phyloP scores from a whole-genome alignment of 345 rosid species.

The Draba incana region DNA sequence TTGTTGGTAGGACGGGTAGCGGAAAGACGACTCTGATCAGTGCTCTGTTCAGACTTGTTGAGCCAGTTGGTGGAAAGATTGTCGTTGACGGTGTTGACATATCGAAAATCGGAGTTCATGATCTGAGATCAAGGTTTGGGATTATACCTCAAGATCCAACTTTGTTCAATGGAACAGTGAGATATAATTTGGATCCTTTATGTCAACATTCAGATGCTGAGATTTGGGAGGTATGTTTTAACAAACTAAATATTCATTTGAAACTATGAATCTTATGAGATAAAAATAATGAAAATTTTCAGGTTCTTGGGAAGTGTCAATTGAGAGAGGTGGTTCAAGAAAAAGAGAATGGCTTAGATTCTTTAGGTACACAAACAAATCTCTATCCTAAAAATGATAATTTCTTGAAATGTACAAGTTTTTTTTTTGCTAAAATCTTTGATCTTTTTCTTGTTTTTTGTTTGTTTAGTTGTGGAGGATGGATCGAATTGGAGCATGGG shows the following conservation, averaged over 20 bases:
- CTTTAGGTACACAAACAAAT: slow-evolving; percentile 56
- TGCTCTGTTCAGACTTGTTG: slow-evolving; percentile 90
- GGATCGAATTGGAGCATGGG: slow-evolving; percentile 99
- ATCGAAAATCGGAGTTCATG: slow-evolving; percentile 76
- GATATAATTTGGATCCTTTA: slow-evolving; percentile 87
- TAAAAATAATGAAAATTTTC: neutral
- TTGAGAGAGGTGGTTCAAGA: slow-evolving; percentile 76
- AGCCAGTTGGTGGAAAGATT: slow-evolving; percentile 83
- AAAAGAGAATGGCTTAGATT: slow-evolving; percentile 72
- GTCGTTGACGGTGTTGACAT: slow-evolving; percentile 85
- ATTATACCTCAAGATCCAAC: slow-evolving; percentile 97
- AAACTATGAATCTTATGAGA: slow-evolving; percentile 14
- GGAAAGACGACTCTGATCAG: slow-evolving; percentile 93
- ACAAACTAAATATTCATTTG: neutral
- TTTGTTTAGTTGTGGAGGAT: slow-evolving; percentile 70
- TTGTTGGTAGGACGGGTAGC: slow-evolving; percentile 94
- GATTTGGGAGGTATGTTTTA: slow-evolving; percentile 83
- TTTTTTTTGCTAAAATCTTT: neutral
- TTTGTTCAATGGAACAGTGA: slow-evolving; percentile 87
- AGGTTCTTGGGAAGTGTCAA: slow-evolving; percentile 93
- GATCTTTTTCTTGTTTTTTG: too few relatives aligned
- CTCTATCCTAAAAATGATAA: neutral
- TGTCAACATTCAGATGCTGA: slow-evolving; percentile 73
- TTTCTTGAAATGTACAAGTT: neutral
- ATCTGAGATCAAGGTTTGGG: slow-evolving; percentile 84